Percentiles rank a stretch among this genome's conserved stretches.
phyloP scores from a whole-genome alignment of 2,329 filamentous ascomycete species.

The Trichothecium sympodiale region DNA sequence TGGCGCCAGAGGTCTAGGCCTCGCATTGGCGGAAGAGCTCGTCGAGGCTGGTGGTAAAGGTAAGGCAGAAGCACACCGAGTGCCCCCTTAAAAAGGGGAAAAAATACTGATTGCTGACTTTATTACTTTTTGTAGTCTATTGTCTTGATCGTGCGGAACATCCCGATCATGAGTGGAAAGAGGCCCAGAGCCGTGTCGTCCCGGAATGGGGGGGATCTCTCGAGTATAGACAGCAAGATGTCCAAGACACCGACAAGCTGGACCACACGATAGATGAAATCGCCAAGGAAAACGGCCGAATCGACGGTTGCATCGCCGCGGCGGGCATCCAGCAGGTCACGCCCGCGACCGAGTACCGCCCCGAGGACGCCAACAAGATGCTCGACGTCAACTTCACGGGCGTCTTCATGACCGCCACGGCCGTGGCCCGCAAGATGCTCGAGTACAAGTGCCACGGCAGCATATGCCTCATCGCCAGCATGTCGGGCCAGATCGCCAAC shows the following conservation, averaged over 20 bases:
- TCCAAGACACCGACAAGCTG: slow-evolving; percentile 48
- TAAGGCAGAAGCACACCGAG: slow-evolving; percentile 10
- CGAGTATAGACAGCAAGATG: slow-evolving; percentile 57
- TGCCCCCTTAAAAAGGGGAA: not conserved
- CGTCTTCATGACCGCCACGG: slow-evolving; percentile 59
- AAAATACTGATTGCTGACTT: not conserved
- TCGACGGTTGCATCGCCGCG: slow-evolving; percentile 60
- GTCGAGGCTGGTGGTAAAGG: slow-evolving; percentile 64
- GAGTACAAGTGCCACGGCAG: slow-evolving; percentile 38
- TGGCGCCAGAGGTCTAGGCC: slow-evolving; percentile 60
- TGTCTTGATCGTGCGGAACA: slow-evolving; percentile 41
- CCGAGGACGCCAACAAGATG: slow-evolving; percentile 46
- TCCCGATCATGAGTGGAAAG: slow-evolving; percentile 45
- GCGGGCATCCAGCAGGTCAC: slow-evolving; percentile 60
- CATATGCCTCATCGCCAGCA: slow-evolving; percentile 46
- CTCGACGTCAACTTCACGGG: slow-evolving; percentile 61
- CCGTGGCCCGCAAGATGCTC: slow-evolving; percentile 54
- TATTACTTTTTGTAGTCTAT: slow-evolving; percentile 31
- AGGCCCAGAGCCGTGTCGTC: slow-evolving; percentile 50
- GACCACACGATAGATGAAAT: slow-evolving; percentile 49
- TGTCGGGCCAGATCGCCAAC: slow-evolving; percentile 39
- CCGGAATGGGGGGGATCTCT: slow-evolving; percentile 52
- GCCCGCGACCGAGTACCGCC: slow-evolving; percentile 54
- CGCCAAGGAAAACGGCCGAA: slow-evolving; percentile 44
- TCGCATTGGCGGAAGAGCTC: slow-evolving; percentile 62